Conservation (phyloP, 1,284 basidiomycete species). For the Sanghuangporus weigelae region DNA sequence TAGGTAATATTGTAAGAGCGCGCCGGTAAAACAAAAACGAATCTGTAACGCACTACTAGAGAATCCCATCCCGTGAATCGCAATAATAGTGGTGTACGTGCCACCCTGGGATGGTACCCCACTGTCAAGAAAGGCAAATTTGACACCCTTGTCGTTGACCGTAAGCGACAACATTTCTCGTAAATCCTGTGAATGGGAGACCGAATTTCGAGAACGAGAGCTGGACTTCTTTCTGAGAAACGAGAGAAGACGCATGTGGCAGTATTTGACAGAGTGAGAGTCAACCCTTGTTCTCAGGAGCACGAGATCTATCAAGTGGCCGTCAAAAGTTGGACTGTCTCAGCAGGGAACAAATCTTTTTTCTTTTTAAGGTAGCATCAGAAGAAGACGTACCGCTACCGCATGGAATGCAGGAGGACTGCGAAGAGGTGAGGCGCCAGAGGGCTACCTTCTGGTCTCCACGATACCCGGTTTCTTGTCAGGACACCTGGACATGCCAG, state of each 20-base stretch:
- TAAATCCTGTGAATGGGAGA: neutral
- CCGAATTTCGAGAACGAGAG: neutral
- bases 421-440: too few relatives aligned
- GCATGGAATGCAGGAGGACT: too few relatives aligned
- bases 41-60: neutral
- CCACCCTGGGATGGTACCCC: neutral
- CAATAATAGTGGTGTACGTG: neutral
- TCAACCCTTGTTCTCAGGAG: too few relatives aligned
- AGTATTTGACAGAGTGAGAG: too few relatives aligned
- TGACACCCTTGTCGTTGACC: neutral
- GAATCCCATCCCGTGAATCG: neutral
- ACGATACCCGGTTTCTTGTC: too few relatives aligned
- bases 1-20: neutral
- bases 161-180: neutral
- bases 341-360: too few relatives aligned
- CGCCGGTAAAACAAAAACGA: neutral
- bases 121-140: neutral
- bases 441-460: too few relatives aligned
- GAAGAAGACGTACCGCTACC: too few relatives aligned
- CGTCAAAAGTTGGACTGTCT: too few relatives aligned
- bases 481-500: too few relatives aligned
- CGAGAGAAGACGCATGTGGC: neutral
- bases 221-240: neutral
- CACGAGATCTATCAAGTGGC: too few relatives aligned
- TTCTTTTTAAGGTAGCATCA: too few relatives aligned